Conservation (phyloP, 1,284 basidiomycete genomes). For the Marasmius tenuissimus region DNA sequence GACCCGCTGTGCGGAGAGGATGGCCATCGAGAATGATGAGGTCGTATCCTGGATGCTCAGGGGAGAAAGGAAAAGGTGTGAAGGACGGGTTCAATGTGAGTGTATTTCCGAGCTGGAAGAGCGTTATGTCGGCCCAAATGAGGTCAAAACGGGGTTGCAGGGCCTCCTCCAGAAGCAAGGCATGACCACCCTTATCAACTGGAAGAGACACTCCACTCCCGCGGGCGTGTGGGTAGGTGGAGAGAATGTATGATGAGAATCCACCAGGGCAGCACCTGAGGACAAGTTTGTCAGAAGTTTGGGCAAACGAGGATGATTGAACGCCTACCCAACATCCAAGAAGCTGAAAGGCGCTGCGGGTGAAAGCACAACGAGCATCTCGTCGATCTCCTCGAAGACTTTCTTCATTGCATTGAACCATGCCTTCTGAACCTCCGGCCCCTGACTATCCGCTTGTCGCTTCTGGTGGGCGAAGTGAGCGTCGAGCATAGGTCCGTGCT, state of each 20-base stretch:
- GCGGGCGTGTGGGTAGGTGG: conserved; percentile 9
- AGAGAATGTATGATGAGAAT: conserved; percentile 20
- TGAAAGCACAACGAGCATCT: conserved; percentile 11
- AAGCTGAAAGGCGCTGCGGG: conserved; percentile 11
- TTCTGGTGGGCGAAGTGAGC: conserved; percentile 4
- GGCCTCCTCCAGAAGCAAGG: conserved; percentile 14
- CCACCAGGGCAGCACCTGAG: conserved; percentile 21
- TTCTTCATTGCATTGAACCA: conserved; percentile 18
- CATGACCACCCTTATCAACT: conserved; percentile 17
- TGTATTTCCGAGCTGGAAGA: conserved; percentile 10
- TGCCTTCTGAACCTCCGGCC: conserved; percentile 2
- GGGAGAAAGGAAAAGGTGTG: conserved; percentile 3
- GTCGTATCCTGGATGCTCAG: conserved; percentile 17
- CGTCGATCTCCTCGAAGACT: conserved; percentile 17
- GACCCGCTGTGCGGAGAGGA: conserved; percentile 24
- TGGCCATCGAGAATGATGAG: conserved; percentile 35
- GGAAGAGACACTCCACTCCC: conserved; percentile 19
- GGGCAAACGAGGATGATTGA: not conserved
- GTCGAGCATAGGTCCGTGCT: not conserved
- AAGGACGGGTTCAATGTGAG: not conserved
- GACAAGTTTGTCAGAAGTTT: not conserved
- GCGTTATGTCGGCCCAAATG: conserved; percentile 16
- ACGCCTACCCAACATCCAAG: conserved; percentile 19
- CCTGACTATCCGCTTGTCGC: conserved; percentile 3
- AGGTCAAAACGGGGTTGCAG: conserved; percentile 12